Evolutionary conservation across 164 flowering plant species (phyloP), one percentile per base, ranked within the genome.

Genomic region (Litsea cubeba): DNA sequence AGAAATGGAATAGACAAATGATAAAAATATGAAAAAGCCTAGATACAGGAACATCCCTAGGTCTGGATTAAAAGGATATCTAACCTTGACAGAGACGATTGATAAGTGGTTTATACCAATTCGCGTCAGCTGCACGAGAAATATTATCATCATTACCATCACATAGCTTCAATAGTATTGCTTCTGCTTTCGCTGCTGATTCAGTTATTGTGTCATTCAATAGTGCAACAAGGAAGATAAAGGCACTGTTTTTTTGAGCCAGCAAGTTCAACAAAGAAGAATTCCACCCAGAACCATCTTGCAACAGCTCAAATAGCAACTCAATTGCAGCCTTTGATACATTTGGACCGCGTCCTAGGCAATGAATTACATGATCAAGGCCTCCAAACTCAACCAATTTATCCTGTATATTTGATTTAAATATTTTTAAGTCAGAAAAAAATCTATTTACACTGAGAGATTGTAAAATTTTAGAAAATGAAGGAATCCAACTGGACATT

Each of bases 31-130:
- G 46, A 40, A 8, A 40, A 40, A 40, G 2, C 46, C 5, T 40
- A 7, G 46, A 40, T 40, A 40, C 67, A 64, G 12, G 11, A 18
- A 23, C 26, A 64, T n/a, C 25, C 26, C 10, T n/a, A 64, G 67
- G 10, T 64, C 67, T n/a, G 20, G 23, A 24, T 24, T 10, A 24
- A 24, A 64, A 11, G 26, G 46, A 14, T 26, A 18, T 62, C 88
- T 72, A 71, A 90, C 94, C 94, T 81, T 83, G 82, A 74, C 76
- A 24, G 18, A 88, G 76, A 70, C 84, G 79, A 80, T 76, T 80
- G 69, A 78, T 54, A 66, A 90, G 88, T 65, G 94, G 92, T 63
- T 82, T 83, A 73, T 79, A 88, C 91, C 92, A 90, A 32, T 80
- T 83, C n/a, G 85, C 84, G 64, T 67, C 79, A 24, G 92, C 94